Percentiles rank a stretch among this genome's conserved stretches.
Conservation (phyloP, 768 basidiomycete species). For the Serpula lacrymans region DNA sequence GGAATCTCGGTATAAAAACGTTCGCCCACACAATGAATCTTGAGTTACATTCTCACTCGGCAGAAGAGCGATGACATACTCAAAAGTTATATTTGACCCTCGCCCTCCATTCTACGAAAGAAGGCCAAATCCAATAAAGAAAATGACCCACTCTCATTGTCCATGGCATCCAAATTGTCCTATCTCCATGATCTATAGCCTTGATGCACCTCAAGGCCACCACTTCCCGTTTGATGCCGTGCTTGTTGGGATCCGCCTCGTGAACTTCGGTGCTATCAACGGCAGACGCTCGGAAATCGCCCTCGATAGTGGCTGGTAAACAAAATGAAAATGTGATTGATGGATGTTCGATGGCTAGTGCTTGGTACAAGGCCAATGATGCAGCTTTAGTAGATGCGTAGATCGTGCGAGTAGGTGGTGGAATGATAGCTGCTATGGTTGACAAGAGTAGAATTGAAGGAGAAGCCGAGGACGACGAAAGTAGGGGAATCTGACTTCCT, state of each 20-base stretch:
- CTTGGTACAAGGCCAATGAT: constrained; percentile 71
- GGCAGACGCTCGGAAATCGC: constrained; percentile 75
- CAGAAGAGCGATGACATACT: constrained; percentile 33
- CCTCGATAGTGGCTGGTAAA: constrained; percentile 70
- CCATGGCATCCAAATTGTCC: constrained; percentile 55
- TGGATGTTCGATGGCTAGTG: constrained; percentile 79
- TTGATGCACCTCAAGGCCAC: constrained; percentile 60
- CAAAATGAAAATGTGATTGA: constrained; percentile 57
- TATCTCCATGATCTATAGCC: constrained; percentile 58
- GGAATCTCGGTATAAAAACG: no score
- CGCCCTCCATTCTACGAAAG: constrained; percentile 54
- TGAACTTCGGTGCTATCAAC: constrained; percentile 50
- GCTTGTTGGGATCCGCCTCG: constrained; percentile 52
- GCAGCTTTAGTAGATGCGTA: constrained; percentile 86
- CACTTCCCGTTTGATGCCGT: constrained; percentile 54
- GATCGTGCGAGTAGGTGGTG: constrained; percentile 81
- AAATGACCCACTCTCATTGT: constrained; percentile 46
- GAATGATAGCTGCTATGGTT: constrained; percentile 73
- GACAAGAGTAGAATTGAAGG: constrained; percentile 81
- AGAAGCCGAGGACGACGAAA: constrained; percentile 55
- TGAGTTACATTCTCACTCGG: no score
- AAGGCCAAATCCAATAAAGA: constrained; percentile 64
- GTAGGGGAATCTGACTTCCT: constrained; percentile 64
- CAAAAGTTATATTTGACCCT: constrained; percentile 63
- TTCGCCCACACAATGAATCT: no score